Evolutionary conservation across 1,284 basidiomycete species (phyloP).

Genomic region (Tausonia pullulans): DNA sequence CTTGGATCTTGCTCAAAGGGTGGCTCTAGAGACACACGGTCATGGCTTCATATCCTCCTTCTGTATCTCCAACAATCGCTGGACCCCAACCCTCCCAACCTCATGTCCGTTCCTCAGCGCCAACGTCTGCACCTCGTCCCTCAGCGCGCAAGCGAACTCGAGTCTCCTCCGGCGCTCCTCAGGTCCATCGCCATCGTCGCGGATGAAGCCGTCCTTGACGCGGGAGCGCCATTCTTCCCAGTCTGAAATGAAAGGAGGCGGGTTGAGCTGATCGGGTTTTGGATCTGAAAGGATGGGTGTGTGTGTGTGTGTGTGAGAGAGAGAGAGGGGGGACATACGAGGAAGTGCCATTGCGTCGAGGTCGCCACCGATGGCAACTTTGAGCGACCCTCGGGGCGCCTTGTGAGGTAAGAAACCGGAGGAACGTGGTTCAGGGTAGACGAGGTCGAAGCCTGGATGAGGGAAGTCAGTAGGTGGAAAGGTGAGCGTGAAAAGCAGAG

Average conservation of each 20-base stretch:
- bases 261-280: neutral
- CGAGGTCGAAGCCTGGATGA: too few relatives aligned
- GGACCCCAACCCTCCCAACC: neutral
- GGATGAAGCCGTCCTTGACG: neutral
- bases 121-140: neutral
- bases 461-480: neutral
- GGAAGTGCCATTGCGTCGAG: neutral
- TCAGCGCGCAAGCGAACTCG: slow-evolving; percentile 5
- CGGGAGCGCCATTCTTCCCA: slow-evolving; percentile 13
- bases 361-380: neutral
- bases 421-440: neutral
- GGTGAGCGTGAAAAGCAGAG: neutral
- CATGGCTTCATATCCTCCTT: too few relatives aligned
- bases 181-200: slow-evolving; percentile 1
- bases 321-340: neutral
- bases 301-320: neutral
- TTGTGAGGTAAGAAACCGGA: slow-evolving; percentile 3
- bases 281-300: too few relatives aligned
- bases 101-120: neutral
- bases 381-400: neutral
- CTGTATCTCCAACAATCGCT: too few relatives aligned
- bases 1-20: too few relatives aligned
- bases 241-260: neutral
- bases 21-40: too few relatives aligned
- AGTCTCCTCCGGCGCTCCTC: slow-evolving; percentile 10